Evolutionary conservation across 2,329 filamentous ascomycete species (phyloP), one percentile per base, ranked within the genome.

Genomic region (Chaetomium sp.): DNA sequence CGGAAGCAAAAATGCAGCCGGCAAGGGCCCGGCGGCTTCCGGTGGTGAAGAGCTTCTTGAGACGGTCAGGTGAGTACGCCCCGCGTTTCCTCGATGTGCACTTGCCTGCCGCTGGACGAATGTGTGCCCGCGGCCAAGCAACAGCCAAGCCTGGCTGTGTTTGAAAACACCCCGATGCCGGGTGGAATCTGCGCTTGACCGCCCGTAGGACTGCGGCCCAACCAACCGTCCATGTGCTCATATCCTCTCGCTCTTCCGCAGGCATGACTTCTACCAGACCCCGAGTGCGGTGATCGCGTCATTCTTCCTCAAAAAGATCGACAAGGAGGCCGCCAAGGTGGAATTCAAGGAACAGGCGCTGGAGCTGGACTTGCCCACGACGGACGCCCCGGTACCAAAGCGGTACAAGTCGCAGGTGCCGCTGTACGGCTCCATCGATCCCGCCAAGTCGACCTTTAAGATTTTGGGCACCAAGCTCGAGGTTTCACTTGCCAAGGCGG

Each of bases 301-400:
- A 9, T 90, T 97, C 71, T 99, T 96, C 80, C 84, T 98, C 62
- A 99, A 98, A 83, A 98, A 98, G 81, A 97, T 99, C 72, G 87
- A 93, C 79, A 96, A 94, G 78, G 85, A 89, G 27, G 85, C 81
- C 29, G 90, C 92, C 59, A 89, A 85, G 69, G 84, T 98, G 54
- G 81, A 84, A 27, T 94, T 98, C 75, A 76, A 81, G 42, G 73
- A 84, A 2, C 81, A 83, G 56, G 81, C 85, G 55, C 78, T 98
- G 58, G 82, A 84, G 12, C 84, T 99, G 51, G 92, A 99, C 75
- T 84, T 99, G 47, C 87, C 86, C n/a, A 99, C 95, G 9, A 86
- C 85, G 35, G 94, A 97, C 74, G 83, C 87, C 65, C 86, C 73
- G 29, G 57, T 79, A 27, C 83, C 84, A 5, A 98, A 97, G 83